Percentiles rank a stretch among this genome's conserved stretches.
Evolutionary conservation across 1,284 basidiomycete species (phyloP).

Genomic region (Fomitopsis betulina): DNA sequence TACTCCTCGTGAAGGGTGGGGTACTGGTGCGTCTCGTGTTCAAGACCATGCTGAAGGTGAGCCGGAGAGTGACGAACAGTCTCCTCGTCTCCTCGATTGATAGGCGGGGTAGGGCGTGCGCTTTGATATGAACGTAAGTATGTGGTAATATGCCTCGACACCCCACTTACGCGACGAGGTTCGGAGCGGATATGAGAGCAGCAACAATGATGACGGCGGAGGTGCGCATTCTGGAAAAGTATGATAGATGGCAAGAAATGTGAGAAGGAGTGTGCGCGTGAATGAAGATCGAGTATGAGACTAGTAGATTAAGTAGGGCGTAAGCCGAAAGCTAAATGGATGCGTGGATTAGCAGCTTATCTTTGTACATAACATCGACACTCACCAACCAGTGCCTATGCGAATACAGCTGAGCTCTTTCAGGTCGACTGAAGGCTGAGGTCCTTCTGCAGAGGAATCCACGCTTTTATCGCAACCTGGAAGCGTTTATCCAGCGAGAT

Average conservation of each 20-base stretch:
- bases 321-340: background rate
- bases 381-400: conserved; percentile 5
- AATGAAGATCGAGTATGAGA: background rate
- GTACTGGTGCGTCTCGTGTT: background rate
- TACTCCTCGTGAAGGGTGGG: background rate
- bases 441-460: background rate
- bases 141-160: background rate
- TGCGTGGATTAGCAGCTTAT: background rate
- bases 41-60: background rate
- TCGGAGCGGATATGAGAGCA: background rate
- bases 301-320: background rate
- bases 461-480: background rate
- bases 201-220: conserved; percentile 2
- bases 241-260: background rate
- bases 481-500: background rate
- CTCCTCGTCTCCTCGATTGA: background rate
- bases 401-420: background rate
- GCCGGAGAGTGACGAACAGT: background rate
- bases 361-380: background rate
- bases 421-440: conserved; percentile 6
- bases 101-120: background rate
- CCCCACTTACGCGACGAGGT: background rate
- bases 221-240: conserved; percentile 1
- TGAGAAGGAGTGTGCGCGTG: background rate
- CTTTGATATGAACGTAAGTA: background rate